Evolutionary conservation across 2,329 filamentous ascomycete genomes (phyloP).

Genomic region (Coniochaeta sp.): DNA sequence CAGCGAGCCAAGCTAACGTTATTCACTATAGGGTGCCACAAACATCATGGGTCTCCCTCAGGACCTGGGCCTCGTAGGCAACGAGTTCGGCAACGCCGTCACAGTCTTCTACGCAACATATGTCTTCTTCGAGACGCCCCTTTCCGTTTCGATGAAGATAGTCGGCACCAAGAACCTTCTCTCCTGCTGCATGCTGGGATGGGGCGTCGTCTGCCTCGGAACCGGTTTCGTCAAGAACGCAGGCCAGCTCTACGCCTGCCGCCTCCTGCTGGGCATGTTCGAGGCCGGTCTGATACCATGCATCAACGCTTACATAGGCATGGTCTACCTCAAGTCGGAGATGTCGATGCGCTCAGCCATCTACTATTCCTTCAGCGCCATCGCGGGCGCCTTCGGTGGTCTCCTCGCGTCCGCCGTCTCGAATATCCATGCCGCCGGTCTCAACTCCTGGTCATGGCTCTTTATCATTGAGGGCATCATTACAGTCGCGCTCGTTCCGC

Average conservation of each 20-base stretch:
- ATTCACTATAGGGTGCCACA: conserved; percentile 6
- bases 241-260: neutral
- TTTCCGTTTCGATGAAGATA: conserved; percentile 21
- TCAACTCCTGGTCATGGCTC: conserved; percentile 25
- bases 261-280: conserved; percentile 1
- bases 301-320: conserved; percentile 21
- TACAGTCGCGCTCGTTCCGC: conserved; percentile 13
- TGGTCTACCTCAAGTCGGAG: conserved; percentile 25
- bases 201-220: conserved; percentile 18
- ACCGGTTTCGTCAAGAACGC: conserved; percentile 10
- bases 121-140: conserved; percentile 18
- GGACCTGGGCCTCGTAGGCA: conserved; percentile 20
- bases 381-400: conserved; percentile 23
- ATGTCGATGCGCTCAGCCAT: conserved; percentile 20
- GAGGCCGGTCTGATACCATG: conserved; percentile 28
- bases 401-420: conserved; percentile 24
- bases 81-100: conserved; percentile 21
- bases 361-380: conserved; percentile 22
- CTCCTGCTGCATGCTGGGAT: conserved; percentile 6
- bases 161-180: conserved; percentile 23
- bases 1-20: neutral
- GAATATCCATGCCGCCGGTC: conserved; percentile 12
- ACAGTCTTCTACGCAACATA: conserved; percentile 23
- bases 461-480: conserved; percentile 11
- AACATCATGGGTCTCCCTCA: conserved; percentile 24